A percentile compares a stretch with the other conserved stretches of the same genome.
Conservation (phyloP, 257 asterid species). For the Rehmannia glutinosa region DNA sequence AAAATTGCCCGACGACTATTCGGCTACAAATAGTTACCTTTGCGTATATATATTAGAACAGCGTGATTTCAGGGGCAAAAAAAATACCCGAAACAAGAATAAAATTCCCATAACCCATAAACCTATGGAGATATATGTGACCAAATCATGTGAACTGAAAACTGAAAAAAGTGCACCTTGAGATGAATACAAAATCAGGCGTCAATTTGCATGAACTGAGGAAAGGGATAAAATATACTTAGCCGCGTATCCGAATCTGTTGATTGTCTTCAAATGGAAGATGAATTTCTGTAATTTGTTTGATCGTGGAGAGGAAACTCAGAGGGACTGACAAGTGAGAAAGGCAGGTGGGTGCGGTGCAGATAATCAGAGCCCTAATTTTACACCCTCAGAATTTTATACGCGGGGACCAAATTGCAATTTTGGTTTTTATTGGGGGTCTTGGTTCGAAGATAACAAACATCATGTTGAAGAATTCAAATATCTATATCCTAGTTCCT, state of each 20-base stretch:
- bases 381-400: constrained; percentile 10
- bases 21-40: too few species aligned
- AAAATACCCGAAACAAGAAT: not conserved
- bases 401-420: constrained; percentile 32
- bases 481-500: constrained; percentile 17
- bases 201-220: constrained; percentile 17
- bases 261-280: constrained; percentile 15
- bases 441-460: constrained; percentile 5
- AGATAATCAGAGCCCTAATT: constrained; percentile 55
- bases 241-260: constrained; percentile 19
- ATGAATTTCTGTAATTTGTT: constrained; percentile 1
- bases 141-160: constrained; percentile 15
- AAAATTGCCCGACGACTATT: constrained; percentile 1
- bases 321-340: constrained; percentile 34
- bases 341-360: constrained; percentile 42
- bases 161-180: constrained; percentile 23
- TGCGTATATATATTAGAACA: too few species aligned
- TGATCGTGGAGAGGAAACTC: constrained; percentile 4
- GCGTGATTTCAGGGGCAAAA: not conserved
- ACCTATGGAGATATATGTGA: not conserved
- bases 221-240: not conserved
- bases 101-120: constrained; percentile 26
- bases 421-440: constrained; percentile 12
- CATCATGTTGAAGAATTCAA: constrained; percentile 8
- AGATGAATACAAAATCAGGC: constrained; percentile 5